Percentiles rank a stretch among this genome's conserved stretches.
Evolutionary conservation across 1,284 basidiomycete genomes (phyloP).

Genomic region (Ustilago tritici): DNA sequence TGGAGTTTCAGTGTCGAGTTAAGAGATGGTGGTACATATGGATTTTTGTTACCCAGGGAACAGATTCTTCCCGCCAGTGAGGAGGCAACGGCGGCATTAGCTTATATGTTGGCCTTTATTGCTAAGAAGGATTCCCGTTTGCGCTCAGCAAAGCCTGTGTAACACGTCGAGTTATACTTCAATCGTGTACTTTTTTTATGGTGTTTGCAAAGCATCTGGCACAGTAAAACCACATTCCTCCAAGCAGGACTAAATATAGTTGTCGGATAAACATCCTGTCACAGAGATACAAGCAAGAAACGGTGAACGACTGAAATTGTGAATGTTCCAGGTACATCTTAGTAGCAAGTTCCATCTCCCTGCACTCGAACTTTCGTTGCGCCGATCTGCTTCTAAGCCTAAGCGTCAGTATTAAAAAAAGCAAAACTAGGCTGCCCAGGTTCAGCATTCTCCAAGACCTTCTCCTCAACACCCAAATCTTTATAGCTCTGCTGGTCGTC

Average conservation of each 20-base stretch:
- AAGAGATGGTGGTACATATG: constrained; percentile 85
- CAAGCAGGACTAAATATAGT: too few relatives aligned
- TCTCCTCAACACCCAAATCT: constrained; percentile 76
- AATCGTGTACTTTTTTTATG: background rate
- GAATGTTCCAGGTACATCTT: too few relatives aligned
- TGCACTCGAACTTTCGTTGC: background rate
- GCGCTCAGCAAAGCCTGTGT: background rate
- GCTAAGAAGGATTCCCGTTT: constrained; percentile 21
- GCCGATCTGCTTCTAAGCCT: background rate
- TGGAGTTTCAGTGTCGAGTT: constrained; percentile 83
- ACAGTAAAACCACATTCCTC: too few relatives aligned
- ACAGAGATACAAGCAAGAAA: too few relatives aligned
- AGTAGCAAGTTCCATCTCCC: too few relatives aligned
- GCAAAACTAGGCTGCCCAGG: constrained; percentile 74
- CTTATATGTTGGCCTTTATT: constrained; percentile 50
- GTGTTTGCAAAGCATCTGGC: too few relatives aligned
- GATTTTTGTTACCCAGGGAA: constrained; percentile 78
- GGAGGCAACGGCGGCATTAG: constrained; percentile 27
- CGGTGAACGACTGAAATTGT: too few relatives aligned
- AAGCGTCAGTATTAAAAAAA: constrained; percentile 37
- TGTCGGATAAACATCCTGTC: too few relatives aligned
- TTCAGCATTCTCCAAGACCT: constrained; percentile 84
- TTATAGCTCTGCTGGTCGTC: constrained; percentile 75
- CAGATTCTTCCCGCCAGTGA: constrained; percentile 79
- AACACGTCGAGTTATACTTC: background rate